Base-by-base conservation (phyloP, 805 yeast species). In the Starmerella riodocensis region DNA sequence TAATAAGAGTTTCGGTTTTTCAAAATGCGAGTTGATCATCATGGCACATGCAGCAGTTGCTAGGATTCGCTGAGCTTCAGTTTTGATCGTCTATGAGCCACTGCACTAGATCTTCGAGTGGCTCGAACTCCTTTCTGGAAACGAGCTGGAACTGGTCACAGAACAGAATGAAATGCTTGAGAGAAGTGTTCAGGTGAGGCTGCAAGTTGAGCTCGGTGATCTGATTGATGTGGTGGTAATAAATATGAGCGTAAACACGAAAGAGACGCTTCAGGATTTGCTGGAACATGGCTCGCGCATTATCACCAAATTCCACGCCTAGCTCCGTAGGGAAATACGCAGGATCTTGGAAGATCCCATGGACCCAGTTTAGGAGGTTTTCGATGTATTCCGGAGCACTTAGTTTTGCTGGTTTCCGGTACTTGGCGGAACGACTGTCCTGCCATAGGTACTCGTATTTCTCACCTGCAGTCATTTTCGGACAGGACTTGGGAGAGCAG, bases 401-500 rank as follows among this genome's bases (percentile, higher is more conserved):
- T 51, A 91, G 75, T 14, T 91, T 77, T 7, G 82, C 73, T 0
- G 98, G 97, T 45, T 78, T 74, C 53, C 71, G 71, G 50, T 59
- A 66, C 42, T 64, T 60, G 30, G 73, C 64, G 48, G 65, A 65
- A 14, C 45, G 33, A 18, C 59, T 43, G 52, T 86, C 94, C 57
- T 88, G 94, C 99, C 99, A 91, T 43, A 91, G 67, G 55, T 91
- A 91, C 60, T 91, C 98, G 56, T 85, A 88, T 63, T 86, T 96
- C 45, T 79, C 91, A 0, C 97, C 88, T 17, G 99, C 99, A 41
- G 82, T 86, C 99, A 91, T 91, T 42, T 91, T 66, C 2, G 98
- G 97, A 58, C 99, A 91, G 2, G 93, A 71, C n/a, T 65, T 60
- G 2, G 97, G 96, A 0, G 96, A 84, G 59, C 99, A 91, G 55